phyloP scores from a whole-genome alignment of 176 grass and related monocot genomes.

The Musa schizocarpa region DNA sequence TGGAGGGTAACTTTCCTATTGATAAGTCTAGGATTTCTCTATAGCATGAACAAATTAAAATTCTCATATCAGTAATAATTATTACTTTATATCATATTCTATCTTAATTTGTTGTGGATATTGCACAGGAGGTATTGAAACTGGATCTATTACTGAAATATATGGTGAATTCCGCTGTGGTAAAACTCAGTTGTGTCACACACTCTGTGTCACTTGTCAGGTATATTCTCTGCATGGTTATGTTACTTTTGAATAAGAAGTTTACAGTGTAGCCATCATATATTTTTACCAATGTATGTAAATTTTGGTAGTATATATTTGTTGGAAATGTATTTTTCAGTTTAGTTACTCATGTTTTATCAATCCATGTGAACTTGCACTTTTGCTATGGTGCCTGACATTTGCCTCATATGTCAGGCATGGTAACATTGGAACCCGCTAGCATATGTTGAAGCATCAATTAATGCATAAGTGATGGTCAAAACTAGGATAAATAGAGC shows the following conservation, averaged over 20 bases:
- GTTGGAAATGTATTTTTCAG: no score
- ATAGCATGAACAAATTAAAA: not conserved
- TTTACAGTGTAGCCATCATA: not conserved
- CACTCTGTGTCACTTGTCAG: constrained; percentile 97
- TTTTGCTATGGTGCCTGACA: no score
- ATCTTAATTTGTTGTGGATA: not conserved
- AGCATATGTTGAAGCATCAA: no score
- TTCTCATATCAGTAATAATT: not conserved
- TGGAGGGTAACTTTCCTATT: constrained; percentile 51
- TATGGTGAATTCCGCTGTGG: constrained; percentile 90
- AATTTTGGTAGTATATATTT: no score
- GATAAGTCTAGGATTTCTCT: not conserved
- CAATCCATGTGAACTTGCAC: no score
- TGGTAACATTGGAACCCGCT: no score
- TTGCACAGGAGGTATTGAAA: constrained; percentile 74
- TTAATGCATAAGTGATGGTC: no score
- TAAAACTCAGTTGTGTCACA: constrained; percentile 89
- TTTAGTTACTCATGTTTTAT: no score
- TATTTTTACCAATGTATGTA: no score
- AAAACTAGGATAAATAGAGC: not conserved
- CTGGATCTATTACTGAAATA: constrained; percentile 92
- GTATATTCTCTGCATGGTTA: constrained; percentile 20
- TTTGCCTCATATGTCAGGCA: no score
- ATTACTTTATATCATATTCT: constrained; percentile 5
- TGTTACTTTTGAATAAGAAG: not conserved